Percentiles rank a stretch among this genome's conserved stretches.
Conservation (phyloP, 805 yeast genomes). For the Phaffomyces antillensis region DNA sequence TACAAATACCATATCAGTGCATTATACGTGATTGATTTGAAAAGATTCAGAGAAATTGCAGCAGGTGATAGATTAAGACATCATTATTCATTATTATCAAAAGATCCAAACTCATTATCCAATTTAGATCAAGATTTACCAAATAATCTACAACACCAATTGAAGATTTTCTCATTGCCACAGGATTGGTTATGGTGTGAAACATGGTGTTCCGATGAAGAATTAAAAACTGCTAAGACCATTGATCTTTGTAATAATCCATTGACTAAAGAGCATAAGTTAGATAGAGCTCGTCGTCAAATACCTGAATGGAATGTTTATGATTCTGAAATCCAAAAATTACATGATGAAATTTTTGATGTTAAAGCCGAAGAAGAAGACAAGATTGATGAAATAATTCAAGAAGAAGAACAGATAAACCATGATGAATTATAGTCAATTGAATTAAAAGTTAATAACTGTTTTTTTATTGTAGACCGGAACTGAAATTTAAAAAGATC, state of each 20-base stretch:
- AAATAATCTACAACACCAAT: conserved; percentile 65
- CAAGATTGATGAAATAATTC: neutral
- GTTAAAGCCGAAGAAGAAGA: neutral
- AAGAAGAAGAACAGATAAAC: neutral
- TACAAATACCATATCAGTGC: conserved; percentile 74
- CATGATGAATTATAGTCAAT: conserved; percentile 5
- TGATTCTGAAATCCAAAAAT: conserved; percentile 43
- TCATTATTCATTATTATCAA: conserved; percentile 77
- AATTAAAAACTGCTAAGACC: conserved; percentile 57
- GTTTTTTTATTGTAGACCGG: no score
- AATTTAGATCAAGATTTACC: conserved; percentile 91
- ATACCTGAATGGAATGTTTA: conserved; percentile 72
- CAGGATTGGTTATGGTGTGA: conserved; percentile 93
- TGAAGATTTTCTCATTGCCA: conserved; percentile 68
- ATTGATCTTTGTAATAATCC: conserved; percentile 85
- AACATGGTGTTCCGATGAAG: conserved; percentile 77
- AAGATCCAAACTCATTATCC: conserved; percentile 71
- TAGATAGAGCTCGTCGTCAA: conserved; percentile 67
- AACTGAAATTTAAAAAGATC: no score
- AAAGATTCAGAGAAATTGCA: conserved; percentile 49
- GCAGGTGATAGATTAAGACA: conserved; percentile 80
- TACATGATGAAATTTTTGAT: conserved; percentile 18
- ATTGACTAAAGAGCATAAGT: conserved; percentile 68
- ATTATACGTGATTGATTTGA: conserved; percentile 71
- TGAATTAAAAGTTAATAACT: no score